Evolutionary conservation across 495 filamentous ascomycete species (phyloP).

Genomic region (Aspergillus bridgeri): DNA sequence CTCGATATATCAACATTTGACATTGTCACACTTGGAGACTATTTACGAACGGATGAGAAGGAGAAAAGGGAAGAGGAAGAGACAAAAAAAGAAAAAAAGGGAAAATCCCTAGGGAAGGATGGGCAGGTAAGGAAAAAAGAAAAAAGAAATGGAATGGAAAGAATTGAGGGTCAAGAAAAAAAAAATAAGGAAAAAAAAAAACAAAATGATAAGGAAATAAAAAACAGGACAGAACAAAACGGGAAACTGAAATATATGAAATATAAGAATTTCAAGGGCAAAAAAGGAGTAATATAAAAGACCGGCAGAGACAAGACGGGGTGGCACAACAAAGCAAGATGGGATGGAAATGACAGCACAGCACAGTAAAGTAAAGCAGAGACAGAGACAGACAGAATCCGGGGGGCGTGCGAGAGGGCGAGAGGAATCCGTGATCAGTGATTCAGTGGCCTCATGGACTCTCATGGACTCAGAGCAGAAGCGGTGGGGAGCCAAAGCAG

Average conservation of each 20-base stretch:
- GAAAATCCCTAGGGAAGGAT: conserved; percentile 3
- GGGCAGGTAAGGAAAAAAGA: conserved; percentile 17
- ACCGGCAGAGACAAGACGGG: conserved; percentile 6
- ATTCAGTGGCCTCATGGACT: no score
- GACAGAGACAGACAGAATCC: conserved; percentile 24
- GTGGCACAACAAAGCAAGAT: conserved; percentile 2
- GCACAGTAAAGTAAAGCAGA: no score
- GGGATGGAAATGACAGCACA: conserved; percentile 10
- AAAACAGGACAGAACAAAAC: conserved; percentile 5
- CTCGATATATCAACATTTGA: conserved; percentile 43
- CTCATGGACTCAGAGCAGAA: no score
- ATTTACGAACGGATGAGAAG: conserved; percentile 5
- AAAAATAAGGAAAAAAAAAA: conserved; percentile 8
- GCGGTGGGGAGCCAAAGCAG: conserved; percentile 46
- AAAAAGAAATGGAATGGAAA: conserved; percentile 14
- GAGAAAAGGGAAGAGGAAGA: conserved; percentile 9
- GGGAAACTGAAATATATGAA: conserved; percentile 8
- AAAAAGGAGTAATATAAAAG: neutral
- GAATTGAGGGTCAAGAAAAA: conserved; percentile 2
- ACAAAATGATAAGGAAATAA: conserved; percentile 7
- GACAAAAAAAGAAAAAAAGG: conserved; percentile 7
- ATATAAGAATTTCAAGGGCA: neutral
- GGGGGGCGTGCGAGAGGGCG: conserved; percentile 18
- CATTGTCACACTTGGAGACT: conserved; percentile 29
- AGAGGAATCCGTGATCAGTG: conserved; percentile 17